phyloP scores from a whole-genome alignment of 2,329 filamentous ascomycete species.

The Lasiodiplodia gonubiensis region DNA sequence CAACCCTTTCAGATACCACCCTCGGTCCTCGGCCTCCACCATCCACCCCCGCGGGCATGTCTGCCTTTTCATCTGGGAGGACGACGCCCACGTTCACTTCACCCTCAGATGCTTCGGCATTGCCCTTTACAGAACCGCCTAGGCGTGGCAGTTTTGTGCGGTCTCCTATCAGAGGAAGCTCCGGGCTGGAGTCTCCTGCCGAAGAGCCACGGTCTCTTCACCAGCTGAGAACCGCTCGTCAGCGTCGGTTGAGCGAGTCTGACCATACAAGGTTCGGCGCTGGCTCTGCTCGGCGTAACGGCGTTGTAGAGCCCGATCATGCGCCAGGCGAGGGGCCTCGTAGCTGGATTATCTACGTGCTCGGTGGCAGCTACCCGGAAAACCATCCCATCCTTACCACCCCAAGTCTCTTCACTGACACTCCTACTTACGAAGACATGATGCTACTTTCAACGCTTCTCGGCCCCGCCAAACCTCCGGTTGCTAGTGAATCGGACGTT shows the following conservation, averaged over 20 bases:
- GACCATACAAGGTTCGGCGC: constrained; percentile 67
- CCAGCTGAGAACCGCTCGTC: constrained; percentile 51
- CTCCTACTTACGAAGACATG: constrained; percentile 76
- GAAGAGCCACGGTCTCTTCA: constrained; percentile 44
- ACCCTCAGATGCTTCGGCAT: constrained; percentile 44
- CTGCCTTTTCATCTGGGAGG: constrained; percentile 59
- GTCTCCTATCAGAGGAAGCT: constrained; percentile 38
- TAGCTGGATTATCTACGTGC: constrained; percentile 75
- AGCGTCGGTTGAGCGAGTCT: constrained; percentile 64
- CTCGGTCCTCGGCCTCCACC: constrained; percentile 66
- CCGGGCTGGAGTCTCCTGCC: constrained; percentile 51
- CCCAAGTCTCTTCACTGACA: constrained; percentile 72
- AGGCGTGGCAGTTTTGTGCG: constrained; percentile 49
- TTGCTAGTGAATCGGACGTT: constrained; percentile 69
- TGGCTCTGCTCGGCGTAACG: constrained; percentile 66
- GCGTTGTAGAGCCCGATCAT: constrained; percentile 63
- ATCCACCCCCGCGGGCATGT: constrained; percentile 64
- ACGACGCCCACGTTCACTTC: constrained; percentile 46
- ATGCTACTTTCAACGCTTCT: constrained; percentile 69
- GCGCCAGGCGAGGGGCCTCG: constrained; percentile 64
- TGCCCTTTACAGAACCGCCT: constrained; percentile 43
- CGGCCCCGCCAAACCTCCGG: constrained; percentile 71
- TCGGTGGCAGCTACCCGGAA: constrained; percentile 72
- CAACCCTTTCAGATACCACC: constrained; percentile 60
- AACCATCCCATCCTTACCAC: constrained; percentile 73